Base-by-base conservation (phyloP, 2,329 filamentous ascomycete genomes). In the Ophiosphaerella herpotricha region DNA sequence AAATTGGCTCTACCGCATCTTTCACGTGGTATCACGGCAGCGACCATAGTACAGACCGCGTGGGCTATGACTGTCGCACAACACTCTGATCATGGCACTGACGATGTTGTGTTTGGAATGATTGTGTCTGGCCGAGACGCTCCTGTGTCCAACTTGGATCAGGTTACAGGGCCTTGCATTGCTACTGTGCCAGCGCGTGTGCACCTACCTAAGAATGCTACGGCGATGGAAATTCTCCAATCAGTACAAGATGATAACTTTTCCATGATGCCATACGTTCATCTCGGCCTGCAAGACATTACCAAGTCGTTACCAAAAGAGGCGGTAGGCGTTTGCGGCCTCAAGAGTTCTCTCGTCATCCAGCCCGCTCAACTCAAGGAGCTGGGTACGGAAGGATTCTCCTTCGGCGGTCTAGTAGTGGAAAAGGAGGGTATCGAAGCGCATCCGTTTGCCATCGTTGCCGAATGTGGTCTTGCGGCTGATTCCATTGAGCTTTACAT, bases 321-420 rank as follows among this genome's bases (percentile, higher is more conserved):
- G 49, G 77, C 79, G 6, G 72, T 78, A 5, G 74, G 80, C 47
- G 81, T 80, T 1, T 83, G 80, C 55, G 78, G 82, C 54, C 71
- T 82, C 33, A 74, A 77, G 2, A 81, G 77, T 0, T 78, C 79
- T 4, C 64, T 84, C 2, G 78, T 84, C 0, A 74, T 84, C 21
- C 80, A 83, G 33, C 31, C 14, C 13, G 31, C 33, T 7, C 12
- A 16, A 7, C 14, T 35, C 3, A 29, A 29, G 9, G 26, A 29
- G 26, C 26, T 29, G 2, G 26, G 26, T 29, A 11, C 26, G 9
- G 26, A 29, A 11, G 9, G 9, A 29, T 29, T 29, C 9, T 29
- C 26, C 26, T 29, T 29, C 9, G 26, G 26, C 26, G 5, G 7
- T 29, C 33, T 35, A n/a, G 3, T 35, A 7, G 33, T 35, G 33